Evolutionary conservation across 2,329 filamentous ascomycete genomes (phyloP), one percentile per base, ranked within the genome.

Genomic region (Colletotrichum neosansevieriae): DNA sequence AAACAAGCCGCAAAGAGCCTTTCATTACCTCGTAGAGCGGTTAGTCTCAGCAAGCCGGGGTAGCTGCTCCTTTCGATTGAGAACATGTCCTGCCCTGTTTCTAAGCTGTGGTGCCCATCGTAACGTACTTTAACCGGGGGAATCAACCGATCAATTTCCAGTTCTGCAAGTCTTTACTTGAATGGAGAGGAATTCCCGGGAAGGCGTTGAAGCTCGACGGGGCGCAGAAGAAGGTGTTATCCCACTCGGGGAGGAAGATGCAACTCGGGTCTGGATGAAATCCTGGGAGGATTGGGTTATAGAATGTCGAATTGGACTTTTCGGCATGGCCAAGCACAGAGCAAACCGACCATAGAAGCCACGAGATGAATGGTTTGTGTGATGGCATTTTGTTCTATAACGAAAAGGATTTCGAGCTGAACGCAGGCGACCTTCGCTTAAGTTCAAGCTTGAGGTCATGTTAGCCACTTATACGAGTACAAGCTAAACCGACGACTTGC

Each of bases 131-230:
- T 6, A 29, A 29, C 29, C 29, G 29, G 29, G 15, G 10, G 10
- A 15, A 17, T 4, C 10, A 21, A 68, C 65, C 61, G 15, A 59
- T 53, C 6, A 83, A 77, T 66, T 81, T 83, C 84, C 84, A 88
- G 58, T 82, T 81, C 17, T 78, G 71, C 24, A 88, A 74, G 71
- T 88, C 84, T 63, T 79, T 81, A n/a, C 81, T 85, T 2, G 84
- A 83, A 72, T 87, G 83, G 19, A 88, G 79, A 0, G 85, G 85
- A 10, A 87, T 75, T 0, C 84, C 85, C 0, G 85, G 85, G 70
- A 86, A 87, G 0, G 80, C 77, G 63, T 83, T 82, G 72, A 87
- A 88, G 1, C 82, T 85, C 2, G 84, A 86, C 0, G 82, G 83
- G 6, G 80, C 83, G 70, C 83, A 86, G 73, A 84, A 85, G 72